phyloP scores from a whole-genome alignment of 2,329 filamentous ascomycete genomes.

The Pseudophaeomoniella oleicola region DNA sequence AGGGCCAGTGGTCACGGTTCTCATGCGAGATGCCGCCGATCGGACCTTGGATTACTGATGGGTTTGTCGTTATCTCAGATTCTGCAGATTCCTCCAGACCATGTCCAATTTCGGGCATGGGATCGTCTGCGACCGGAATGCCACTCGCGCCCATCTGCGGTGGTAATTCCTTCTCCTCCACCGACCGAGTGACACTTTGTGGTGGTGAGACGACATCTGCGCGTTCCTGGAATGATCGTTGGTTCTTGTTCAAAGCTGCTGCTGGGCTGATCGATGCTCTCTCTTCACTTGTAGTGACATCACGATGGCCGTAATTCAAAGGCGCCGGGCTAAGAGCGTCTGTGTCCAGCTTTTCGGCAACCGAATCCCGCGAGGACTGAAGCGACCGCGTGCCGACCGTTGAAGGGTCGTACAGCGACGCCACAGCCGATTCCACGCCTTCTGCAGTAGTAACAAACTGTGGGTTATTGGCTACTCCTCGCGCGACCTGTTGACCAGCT shows the following conservation, averaged over 20 bases:
- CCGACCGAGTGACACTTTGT: constrained; percentile 38
- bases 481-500: constrained; percentile 55
- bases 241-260: constrained; percentile 20
- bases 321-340: constrained; percentile 14
- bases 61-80: constrained; percentile 66
- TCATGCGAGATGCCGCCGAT: constrained; percentile 41
- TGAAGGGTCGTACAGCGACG: constrained; percentile 76
- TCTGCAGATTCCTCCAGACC: constrained; percentile 33
- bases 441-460: constrained; percentile 58
- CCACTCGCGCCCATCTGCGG: constrained; percentile 54
- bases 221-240: constrained; percentile 22
- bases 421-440: constrained; percentile 77
- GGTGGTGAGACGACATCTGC: constrained; percentile 34
- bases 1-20: constrained; percentile 38
- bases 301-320: constrained; percentile 11
- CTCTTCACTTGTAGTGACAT: constrained; percentile 12
- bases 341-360: constrained; percentile 25
- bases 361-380: constrained; percentile 31
- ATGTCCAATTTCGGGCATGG: constrained; percentile 66
- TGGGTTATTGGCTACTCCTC: constrained; percentile 56
- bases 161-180: constrained; percentile 24
- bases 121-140: constrained; percentile 52
- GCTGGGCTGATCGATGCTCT: constrained; percentile 33
- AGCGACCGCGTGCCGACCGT: constrained; percentile 49
- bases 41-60: constrained; percentile 66